phyloP scores from a whole-genome alignment of 75 land plant species.

The Cunninghamia lanceolata region DNA sequence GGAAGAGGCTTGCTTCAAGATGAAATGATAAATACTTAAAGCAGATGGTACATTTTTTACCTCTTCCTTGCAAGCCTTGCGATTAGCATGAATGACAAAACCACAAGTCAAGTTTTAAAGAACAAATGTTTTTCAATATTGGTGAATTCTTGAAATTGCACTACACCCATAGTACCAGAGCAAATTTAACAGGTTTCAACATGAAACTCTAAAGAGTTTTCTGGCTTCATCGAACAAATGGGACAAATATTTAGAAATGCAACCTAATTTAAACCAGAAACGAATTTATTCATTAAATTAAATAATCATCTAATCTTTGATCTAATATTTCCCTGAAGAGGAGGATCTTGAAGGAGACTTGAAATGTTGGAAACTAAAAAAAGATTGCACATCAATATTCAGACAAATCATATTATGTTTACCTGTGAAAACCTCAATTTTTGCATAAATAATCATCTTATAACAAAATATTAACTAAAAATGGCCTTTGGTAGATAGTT shows the following conservation, averaged over 20 bases:
- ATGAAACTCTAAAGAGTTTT: neutral
- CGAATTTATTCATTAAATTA: neutral
- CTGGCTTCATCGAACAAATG: neutral
- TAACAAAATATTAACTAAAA: neutral
- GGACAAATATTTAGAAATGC: neutral
- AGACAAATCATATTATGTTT: no score
- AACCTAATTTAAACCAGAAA: neutral
- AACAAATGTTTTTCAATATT: neutral
- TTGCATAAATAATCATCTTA: neutral
- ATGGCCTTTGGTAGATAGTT: neutral
- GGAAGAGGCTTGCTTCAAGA: neutral
- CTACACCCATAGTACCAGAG: neutral
- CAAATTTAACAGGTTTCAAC: neutral
- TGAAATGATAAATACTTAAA: neutral
- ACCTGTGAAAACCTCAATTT: no score
- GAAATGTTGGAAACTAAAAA: no score
- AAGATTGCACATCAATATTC: no score
- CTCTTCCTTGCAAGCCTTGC: neutral
- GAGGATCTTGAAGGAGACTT: no score
- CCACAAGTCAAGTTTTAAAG: neutral
- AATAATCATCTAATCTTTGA: no score
- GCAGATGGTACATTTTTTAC: neutral
- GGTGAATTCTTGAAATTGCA: neutral
- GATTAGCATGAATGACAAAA: neutral
- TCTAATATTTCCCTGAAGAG: no score